A percentile compares a stretch with the other conserved stretches of the same genome.
Conservation (phyloP, 148 eudicot genomes). For the Polygonum aviculare region DNA sequence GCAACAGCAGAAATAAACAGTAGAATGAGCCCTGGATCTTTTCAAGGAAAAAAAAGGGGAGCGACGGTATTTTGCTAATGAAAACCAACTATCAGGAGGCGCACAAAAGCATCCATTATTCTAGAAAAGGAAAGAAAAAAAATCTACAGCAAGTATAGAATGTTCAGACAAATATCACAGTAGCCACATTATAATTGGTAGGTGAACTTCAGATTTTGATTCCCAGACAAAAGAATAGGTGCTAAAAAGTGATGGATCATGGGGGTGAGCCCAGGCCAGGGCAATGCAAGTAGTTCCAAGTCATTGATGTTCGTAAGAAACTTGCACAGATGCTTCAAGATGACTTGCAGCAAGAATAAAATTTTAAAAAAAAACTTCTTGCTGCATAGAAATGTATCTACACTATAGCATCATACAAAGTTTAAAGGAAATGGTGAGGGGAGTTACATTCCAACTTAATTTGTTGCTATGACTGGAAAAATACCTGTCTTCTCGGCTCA, state of each 20-base stretch:
- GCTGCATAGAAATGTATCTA: not conserved
- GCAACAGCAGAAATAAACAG: conserved; percentile 1
- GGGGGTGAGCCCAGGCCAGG: not conserved
- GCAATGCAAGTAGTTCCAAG: not conserved
- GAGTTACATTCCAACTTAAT: not conserved
- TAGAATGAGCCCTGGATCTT: not conserved
- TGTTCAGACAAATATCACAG: not conserved
- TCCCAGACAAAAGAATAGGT: not conserved
- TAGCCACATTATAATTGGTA: not conserved
- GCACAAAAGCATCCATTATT: not conserved
- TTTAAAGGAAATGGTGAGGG: conserved; percentile 7
- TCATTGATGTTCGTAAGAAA: not conserved
- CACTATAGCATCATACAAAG: not conserved
- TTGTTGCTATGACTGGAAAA: not conserved
- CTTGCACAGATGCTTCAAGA: not conserved
- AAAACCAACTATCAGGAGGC: not conserved
- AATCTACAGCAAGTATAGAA: not conserved
- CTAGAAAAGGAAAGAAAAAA: not conserved
- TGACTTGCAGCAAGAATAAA: not conserved
- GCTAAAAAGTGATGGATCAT: not conserved
- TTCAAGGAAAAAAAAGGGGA: not conserved
- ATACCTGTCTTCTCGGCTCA: conserved; percentile 90
- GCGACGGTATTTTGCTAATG: not conserved
- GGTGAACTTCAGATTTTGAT: not conserved
- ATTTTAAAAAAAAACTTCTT: not conserved